Base-by-base conservation (phyloP, 495 filamentous ascomycete species). In the Ascobolus immersus region DNA sequence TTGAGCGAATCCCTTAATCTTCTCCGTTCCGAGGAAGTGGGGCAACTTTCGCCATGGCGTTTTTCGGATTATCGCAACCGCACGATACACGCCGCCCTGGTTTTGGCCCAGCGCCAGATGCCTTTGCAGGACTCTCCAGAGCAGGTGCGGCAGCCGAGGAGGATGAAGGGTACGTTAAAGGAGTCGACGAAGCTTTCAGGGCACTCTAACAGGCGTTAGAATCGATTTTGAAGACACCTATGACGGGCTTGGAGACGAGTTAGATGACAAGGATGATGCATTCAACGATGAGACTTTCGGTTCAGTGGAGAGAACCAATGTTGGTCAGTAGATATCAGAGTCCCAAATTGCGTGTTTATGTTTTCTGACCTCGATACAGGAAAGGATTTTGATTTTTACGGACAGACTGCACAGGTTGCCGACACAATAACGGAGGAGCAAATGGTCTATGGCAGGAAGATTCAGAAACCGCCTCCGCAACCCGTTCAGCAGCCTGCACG, bases 261-360 rank as follows among this genome's bases (percentile, higher is more conserved):
- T 99, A 20, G 74, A 91, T 44, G 82, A 94, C 47, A 75, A 78
- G 12, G 76, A 82, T 44, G 86, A 99, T 58, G 79, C 63, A 26
- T 79, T 93, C 61, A 99, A 99, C 53, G 79, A 93, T 45, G 89
- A 91, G 50, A 99, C 86, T n/a, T 99, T 99, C 44, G 86, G 86
- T 36, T 58, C 51, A 33, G 61, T 48, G 9, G 51, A 38, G 21
- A n/a, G n/a, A n/a, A n/a, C n/a, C n/a, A n/a, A n/a, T n/a, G n/a
- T n/a, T n/a, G n/a, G n/a, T n/a, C n/a, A 25, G 7, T 7, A n/a
- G 22, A 25, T 25, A n/a, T n/a, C 7, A 25, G 7, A 25, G n/a
- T 25, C 7, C 22, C n/a, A 25, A 25, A 7, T 25, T 25, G 22
- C 7, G 22, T n/a, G n/a, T 25, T 25, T 25, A n/a, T 25, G 22